phyloP scores from a whole-genome alignment of 306 rosid genomes.

The Quercus suber region DNA sequence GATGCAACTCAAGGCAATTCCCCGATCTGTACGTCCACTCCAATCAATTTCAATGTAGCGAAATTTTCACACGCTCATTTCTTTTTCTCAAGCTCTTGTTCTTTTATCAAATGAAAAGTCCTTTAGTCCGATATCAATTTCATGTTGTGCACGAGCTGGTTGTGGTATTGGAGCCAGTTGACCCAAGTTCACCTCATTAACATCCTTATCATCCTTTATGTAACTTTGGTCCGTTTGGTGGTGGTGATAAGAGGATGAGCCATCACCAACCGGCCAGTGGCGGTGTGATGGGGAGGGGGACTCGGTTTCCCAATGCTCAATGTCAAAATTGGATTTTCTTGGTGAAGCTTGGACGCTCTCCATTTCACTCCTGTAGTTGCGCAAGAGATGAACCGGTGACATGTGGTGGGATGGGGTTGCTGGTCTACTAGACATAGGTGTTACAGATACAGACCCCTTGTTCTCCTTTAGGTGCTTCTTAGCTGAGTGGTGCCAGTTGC shows the following conservation, averaged over 20 bases:
- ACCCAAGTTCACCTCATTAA: not conserved
- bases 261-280: conserved; percentile 1
- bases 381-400: conserved; percentile 63
- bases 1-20: not conserved
- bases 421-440: conserved; percentile 54
- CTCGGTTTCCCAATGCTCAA: conserved; percentile 33
- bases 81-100: not conserved
- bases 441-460: conserved; percentile 27
- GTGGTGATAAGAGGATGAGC: conserved; percentile 20
- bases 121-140: conserved; percentile 24
- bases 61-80: not conserved
- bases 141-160: conserved; percentile 7
- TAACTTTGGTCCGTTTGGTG: conserved; percentile 29
- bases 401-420: conserved; percentile 44
- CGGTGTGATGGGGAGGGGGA: conserved; percentile 41
- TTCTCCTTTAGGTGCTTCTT: conserved; percentile 53
- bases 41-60: not conserved
- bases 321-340: conserved; percentile 19
- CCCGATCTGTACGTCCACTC: not conserved
- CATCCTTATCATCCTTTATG: conserved; percentile 14
- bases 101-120: conserved; percentile 66
- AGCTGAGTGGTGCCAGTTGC: conserved; percentile 75
- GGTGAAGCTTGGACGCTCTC: conserved; percentile 57
- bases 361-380: conserved; percentile 38
- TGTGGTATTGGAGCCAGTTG: not conserved